These are phyloP conservation scores for Pneumocystis wakefieldiae DNA, from an alignment of 1,139 yeast species.

Conservation along the genomic window DNA sequence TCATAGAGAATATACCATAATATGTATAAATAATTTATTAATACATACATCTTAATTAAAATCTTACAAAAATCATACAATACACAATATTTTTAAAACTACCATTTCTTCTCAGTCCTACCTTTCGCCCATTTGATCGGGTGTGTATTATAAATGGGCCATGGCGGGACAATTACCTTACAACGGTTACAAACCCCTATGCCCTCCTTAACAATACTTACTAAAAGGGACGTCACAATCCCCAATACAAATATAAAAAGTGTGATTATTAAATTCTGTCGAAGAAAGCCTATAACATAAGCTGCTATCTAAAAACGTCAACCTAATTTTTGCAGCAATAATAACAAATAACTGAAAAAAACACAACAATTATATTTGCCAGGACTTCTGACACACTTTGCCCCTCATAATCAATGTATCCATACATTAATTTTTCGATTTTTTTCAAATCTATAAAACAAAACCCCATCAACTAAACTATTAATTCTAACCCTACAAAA, in stretches of 20 bases:
- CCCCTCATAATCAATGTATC: neutral
- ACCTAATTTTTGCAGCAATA: neutral
- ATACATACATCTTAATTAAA: neutral
- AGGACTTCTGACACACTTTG: neutral
- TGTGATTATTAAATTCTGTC: neutral
- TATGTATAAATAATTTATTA: neutral
- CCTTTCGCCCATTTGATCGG: neutral
- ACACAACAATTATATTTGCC: neutral
- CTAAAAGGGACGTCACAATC: conserved; percentile 3
- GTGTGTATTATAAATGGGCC: conserved; percentile 7
- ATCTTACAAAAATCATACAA: neutral
- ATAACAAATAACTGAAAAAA: neutral
- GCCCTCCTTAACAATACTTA: neutral
- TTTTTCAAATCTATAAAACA: neutral
- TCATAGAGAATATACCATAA: no score
- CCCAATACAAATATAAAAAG: conserved; percentile 3
- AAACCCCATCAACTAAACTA: no score
- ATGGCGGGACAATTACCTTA: conserved; percentile 8
- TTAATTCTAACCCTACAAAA: no score
- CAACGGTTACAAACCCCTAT: neutral
- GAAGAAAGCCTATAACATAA: neutral
- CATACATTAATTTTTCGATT: neutral
- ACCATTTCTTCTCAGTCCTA: neutral
- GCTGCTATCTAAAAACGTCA: neutral
- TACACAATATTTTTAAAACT: neutral